Evolutionary conservation across 2,329 filamentous ascomycete species (phyloP).

Genomic region (Dothistroma septosporum): DNA sequence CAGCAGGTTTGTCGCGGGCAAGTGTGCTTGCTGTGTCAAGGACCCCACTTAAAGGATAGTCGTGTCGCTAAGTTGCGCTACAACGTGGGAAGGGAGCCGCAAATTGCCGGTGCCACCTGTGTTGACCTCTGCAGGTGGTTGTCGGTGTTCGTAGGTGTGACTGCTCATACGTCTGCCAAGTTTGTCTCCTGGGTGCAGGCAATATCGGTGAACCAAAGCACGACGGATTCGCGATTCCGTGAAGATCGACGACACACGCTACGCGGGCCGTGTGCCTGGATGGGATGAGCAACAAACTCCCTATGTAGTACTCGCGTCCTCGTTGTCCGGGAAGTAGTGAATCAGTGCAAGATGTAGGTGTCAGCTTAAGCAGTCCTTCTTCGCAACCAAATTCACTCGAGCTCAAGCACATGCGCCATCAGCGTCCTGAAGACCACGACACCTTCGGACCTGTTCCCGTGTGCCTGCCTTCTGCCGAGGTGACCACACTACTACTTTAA

Average conservation of each 20-base stretch:
- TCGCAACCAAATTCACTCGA: not conserved
- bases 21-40: not conserved
- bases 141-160: not conserved
- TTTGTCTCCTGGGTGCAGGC: slow-evolving; percentile 1
- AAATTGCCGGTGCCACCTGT: not conserved
- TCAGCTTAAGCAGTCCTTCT: not conserved
- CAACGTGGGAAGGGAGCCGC: not conserved
- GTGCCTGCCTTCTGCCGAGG: not conserved
- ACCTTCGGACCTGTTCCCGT: not conserved
- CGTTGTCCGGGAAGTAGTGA: not conserved
- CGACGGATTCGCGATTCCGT: not conserved
- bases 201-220: not conserved
- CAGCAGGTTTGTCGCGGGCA: no score
- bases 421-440: not conserved
- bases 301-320: not conserved
- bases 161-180: not conserved
- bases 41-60: not conserved
- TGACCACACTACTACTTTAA: not conserved
- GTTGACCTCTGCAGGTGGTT: not conserved
- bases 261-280: not conserved
- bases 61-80: not conserved
- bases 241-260: not conserved
- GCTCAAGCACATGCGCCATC: not conserved
- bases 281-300: not conserved
- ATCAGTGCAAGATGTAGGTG: not conserved